These are phyloP conservation scores for Verticillium alfalfae DNA, from an alignment of 2,329 filamentous ascomycete genomes.

Conservation along the genomic window DNA sequence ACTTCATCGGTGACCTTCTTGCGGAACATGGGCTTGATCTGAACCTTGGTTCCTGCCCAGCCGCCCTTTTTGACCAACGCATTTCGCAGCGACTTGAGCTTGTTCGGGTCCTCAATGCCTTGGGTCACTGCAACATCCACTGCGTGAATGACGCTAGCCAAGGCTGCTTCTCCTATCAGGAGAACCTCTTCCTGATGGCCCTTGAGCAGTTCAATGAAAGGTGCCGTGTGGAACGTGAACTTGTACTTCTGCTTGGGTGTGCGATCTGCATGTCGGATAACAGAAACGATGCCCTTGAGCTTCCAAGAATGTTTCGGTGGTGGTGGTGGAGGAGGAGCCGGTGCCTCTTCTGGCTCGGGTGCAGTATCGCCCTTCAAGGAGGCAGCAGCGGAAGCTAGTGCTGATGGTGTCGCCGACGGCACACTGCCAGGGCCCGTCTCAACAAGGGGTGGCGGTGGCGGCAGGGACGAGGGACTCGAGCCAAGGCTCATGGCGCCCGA, in stretches of 20 bases:
- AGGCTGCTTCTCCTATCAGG: slow-evolving; percentile 82
- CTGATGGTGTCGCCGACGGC: slow-evolving; percentile 31
- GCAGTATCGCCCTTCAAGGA: slow-evolving; percentile 26
- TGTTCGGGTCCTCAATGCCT: slow-evolving; percentile 77
- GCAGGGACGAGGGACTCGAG: slow-evolving; percentile 24
- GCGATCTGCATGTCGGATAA: slow-evolving; percentile 92
- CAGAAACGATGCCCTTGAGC: slow-evolving; percentile 93
- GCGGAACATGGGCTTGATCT: slow-evolving; percentile 99
- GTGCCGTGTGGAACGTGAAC: slow-evolving; percentile 95
- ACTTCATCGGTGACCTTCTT: slow-evolving; percentile 68
- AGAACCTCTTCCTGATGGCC: slow-evolving; percentile 96
- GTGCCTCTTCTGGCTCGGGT: slow-evolving; percentile 30
- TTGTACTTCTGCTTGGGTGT: slow-evolving; percentile 99
- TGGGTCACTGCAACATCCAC: slow-evolving; percentile 75
- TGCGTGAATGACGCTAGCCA: slow-evolving; percentile 83
- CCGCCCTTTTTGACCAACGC: slow-evolving; percentile 87
- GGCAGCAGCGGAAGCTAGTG: slow-evolving; percentile 27
- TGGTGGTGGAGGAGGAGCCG: slow-evolving; percentile 47
- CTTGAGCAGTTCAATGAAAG: slow-evolving; percentile 90
- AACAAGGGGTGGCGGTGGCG: slow-evolving; percentile 20
- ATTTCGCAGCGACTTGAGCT: slow-evolving; percentile 79
- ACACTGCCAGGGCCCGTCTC: slow-evolving; percentile 15
- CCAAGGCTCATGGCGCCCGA: slow-evolving; percentile 28
- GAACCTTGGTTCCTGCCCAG: slow-evolving; percentile 95
- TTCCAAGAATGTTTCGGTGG: slow-evolving; percentile 93